phyloP scores from a whole-genome alignment of 1,139 yeast species.

The Pneumocystis wakefieldiae region DNA sequence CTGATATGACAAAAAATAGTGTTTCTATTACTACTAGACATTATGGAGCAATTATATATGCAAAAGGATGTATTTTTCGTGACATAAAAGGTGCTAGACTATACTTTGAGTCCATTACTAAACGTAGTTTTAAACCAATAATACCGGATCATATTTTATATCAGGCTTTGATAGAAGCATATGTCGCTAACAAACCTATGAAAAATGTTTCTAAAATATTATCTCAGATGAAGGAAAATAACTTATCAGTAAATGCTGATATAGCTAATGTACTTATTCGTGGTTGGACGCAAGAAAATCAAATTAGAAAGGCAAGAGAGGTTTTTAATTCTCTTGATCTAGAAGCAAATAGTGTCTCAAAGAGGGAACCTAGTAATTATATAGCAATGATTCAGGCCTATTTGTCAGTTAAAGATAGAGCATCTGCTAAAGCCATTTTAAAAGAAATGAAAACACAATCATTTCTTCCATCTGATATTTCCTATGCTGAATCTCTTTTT shows the following conservation, averaged over 20 bases:
- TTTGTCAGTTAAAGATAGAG: constrained; percentile 19
- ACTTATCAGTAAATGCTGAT: constrained; percentile 24
- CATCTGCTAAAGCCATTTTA: constrained; percentile 20
- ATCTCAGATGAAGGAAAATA: constrained; percentile 24
- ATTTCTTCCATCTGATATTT: constrained; percentile 23
- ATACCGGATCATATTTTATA: constrained; percentile 27
- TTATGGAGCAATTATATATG: constrained; percentile 27
- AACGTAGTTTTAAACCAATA: constrained; percentile 11
- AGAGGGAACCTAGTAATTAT: constrained; percentile 25
- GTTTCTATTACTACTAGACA: constrained; percentile 23
- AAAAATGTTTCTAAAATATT: constrained; percentile 23
- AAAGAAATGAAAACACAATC: constrained; percentile 19
- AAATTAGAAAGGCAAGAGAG: constrained; percentile 22
- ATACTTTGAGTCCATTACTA: constrained; percentile 20
- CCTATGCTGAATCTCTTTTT: constrained; percentile 8
- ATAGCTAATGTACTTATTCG: constrained; percentile 26
- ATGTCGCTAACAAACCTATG: constrained; percentile 23
- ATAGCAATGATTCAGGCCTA: constrained; percentile 26
- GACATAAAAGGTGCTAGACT: constrained; percentile 25
- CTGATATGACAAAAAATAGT: constrained; percentile 18
- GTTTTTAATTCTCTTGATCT: constrained; percentile 22
- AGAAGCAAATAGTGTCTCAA: constrained; percentile 16
- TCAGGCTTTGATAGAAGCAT: constrained; percentile 29
- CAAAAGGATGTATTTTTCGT: constrained; percentile 26
- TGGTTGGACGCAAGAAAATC: constrained; percentile 26